phyloP scores from a whole-genome alignment of 805 yeast genomes.

The Pichia eremophila region DNA sequence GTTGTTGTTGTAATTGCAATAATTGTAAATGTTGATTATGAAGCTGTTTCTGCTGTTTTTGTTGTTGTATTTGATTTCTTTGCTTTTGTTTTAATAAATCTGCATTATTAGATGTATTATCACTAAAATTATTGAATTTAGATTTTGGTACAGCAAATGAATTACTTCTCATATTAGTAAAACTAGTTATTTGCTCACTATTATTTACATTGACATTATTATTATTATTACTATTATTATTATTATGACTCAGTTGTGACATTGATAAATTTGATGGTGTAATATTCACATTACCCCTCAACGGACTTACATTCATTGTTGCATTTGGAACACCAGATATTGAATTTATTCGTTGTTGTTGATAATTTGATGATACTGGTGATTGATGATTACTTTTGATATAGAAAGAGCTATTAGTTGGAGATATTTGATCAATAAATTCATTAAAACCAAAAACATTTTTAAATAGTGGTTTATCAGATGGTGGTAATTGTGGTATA shows the following conservation, averaged over 20 bases:
- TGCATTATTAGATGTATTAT: conserved; percentile 7
- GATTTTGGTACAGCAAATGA: conserved; percentile 1
- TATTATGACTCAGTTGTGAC: background rate
- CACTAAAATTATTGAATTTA: too few relatives aligned
- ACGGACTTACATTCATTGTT: background rate
- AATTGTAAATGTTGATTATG: background rate
- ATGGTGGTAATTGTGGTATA: background rate
- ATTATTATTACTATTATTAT: background rate
- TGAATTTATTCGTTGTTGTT: conserved; percentile 2
- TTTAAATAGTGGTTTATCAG: conserved; percentile 4
- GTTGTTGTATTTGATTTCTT: background rate
- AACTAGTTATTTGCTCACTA: too few relatives aligned
- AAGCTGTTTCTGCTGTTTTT: background rate
- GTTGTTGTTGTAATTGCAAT: background rate
- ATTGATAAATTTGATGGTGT: background rate
- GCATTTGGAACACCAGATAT: background rate
- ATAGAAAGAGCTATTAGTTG: background rate
- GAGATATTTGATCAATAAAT: background rate
- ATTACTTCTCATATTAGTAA: background rate
- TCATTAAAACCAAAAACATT: conserved; percentile 4
- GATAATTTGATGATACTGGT: background rate
- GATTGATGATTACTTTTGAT: background rate
- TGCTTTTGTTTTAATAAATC: too few relatives aligned
- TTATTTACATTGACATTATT: background rate
- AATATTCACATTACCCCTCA: background rate